A percentile compares a stretch with the other conserved stretches of the same genome.
Evolutionary conservation across 2,329 filamentous ascomycete species (phyloP).

Genomic region (Colletotrichum endophyticum): DNA sequence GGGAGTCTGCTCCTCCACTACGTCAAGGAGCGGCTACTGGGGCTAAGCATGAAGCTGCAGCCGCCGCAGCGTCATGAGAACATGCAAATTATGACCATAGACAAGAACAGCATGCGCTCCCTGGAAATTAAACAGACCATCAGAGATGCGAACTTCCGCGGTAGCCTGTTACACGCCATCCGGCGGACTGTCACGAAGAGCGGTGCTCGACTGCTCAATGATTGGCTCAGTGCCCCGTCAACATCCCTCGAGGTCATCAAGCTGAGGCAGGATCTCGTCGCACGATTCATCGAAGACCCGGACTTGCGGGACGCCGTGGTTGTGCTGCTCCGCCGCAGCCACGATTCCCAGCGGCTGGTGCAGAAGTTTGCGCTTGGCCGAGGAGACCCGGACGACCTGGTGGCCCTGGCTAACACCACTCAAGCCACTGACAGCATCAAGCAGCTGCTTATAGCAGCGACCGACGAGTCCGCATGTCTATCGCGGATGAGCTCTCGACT

Average conservation of each 20-base stretch:
- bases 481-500: constrained; percentile 60
- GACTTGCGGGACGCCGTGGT: constrained; percentile 74
- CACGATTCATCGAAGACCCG: constrained; percentile 70
- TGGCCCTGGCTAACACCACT: constrained; percentile 84
- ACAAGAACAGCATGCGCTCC: constrained; percentile 88
- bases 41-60: constrained; percentile 80
- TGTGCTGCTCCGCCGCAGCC: constrained; percentile 72
- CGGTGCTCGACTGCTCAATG: constrained; percentile 81
- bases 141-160: constrained; percentile 77
- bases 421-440: constrained; percentile 72
- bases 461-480: constrained; percentile 38
- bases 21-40: constrained; percentile 78
- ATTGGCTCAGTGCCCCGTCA: constrained; percentile 89
- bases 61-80: constrained; percentile 77
- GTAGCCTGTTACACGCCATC: constrained; percentile 89
- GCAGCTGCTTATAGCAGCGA: constrained; percentile 41
- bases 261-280: constrained; percentile 80
- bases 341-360: constrained; percentile 87
- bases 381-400: constrained; percentile 89
- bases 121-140: constrained; percentile 90
- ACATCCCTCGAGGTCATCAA: constrained; percentile 84
- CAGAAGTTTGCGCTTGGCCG: constrained; percentile 94
- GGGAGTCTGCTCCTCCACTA: constrained; percentile 86
- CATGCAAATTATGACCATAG: constrained; percentile 84
- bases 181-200: constrained; percentile 90